These are phyloP conservation scores for Copromyces sp. DNA, from an alignment of 495 filamentous ascomycete species.

Conservation along the genomic window DNA sequence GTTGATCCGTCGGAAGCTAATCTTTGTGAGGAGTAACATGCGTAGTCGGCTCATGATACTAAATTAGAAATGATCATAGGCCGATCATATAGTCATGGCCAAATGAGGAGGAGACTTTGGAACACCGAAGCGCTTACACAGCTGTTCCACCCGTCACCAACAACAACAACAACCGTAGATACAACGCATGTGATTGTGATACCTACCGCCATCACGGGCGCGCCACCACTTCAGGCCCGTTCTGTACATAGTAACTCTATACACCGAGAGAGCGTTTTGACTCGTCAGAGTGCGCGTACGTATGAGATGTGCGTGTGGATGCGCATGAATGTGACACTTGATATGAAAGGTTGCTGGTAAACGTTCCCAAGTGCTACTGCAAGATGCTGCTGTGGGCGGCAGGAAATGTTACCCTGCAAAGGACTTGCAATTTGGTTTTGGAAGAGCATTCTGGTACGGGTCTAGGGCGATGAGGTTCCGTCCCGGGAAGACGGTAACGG, in stretches of 20 bases:
- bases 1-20: neutral
- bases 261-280: neutral
- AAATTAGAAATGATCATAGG: neutral
- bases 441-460: neutral
- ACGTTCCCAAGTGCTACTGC: too few relatives aligned
- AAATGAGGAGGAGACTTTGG: neutral
- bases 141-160: neutral
- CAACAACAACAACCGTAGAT: neutral
- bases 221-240: neutral
- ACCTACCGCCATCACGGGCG: neutral
- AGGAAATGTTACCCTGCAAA: too few relatives aligned
- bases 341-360: neutral
- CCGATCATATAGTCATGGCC: neutral
- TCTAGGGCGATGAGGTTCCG: neutral
- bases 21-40: neutral
- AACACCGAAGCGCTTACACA: neutral
- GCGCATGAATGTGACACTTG: neutral
- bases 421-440: neutral
- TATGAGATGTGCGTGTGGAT: neutral
- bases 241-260: neutral
- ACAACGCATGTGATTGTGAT: neutral
- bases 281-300: neutral
- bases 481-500: neutral
- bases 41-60: neutral
- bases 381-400: too few relatives aligned